phyloP scores from a whole-genome alignment of 345 rosid genomes.

The Syzygium jambos region DNA sequence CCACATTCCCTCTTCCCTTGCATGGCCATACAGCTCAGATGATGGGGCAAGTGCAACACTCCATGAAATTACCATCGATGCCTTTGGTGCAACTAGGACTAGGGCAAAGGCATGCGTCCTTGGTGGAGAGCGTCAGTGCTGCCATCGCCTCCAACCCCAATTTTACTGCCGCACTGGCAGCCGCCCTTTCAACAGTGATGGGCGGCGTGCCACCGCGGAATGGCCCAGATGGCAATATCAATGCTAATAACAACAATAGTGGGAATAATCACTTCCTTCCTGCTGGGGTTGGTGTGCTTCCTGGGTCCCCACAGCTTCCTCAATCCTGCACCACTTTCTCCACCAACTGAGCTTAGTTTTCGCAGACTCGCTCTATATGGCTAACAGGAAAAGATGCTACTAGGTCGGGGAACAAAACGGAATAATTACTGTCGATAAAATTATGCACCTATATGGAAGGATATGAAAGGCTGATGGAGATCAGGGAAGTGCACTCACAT shows the following conservation, averaged over 20 bases:
- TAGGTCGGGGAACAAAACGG: not conserved
- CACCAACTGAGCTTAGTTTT: conserved; percentile 16
- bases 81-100: conserved; percentile 22
- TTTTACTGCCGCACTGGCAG: conserved; percentile 72
- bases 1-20: conserved; percentile 33
- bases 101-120: conserved; percentile 38
- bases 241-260: conserved; percentile 4
- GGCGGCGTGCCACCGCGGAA: conserved; percentile 8
- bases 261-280: conserved; percentile 6
- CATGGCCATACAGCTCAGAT: conserved; percentile 24
- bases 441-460: not conserved
- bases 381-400: not conserved
- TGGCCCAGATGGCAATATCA: conserved; percentile 6
- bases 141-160: conserved; percentile 81
- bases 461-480: not conserved
- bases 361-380: not conserved
- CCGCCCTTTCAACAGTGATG: conserved; percentile 63
- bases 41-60: conserved; percentile 7
- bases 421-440: not conserved
- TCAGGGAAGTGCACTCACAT: not conserved
- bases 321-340: conserved; percentile 94
- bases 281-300: conserved; percentile 18
- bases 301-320: conserved; percentile 74
- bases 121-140: conserved; percentile 62
- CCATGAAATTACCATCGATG: conserved; percentile 16